phyloP scores from a whole-genome alignment of 2,329 filamentous ascomycete species.

The Davidsoniella australis region DNA sequence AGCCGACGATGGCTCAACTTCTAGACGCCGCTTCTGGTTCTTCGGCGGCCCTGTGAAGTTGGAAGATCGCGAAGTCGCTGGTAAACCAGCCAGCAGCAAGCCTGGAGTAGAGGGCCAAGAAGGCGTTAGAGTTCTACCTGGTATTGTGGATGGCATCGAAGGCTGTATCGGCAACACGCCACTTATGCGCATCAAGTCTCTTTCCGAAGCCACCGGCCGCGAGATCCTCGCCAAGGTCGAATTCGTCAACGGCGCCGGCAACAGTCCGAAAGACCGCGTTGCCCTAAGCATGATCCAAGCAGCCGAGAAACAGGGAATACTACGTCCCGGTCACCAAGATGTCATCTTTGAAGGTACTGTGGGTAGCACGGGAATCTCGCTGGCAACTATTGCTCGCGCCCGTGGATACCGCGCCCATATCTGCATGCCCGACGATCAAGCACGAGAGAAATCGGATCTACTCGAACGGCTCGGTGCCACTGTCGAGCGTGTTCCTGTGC shows the following conservation, averaged over 20 bases:
- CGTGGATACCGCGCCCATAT: conserved; percentile 86
- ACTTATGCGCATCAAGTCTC: conserved; percentile 65
- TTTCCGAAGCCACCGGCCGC: conserved; percentile 75
- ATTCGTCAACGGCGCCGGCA: conserved; percentile 87
- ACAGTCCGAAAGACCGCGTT: conserved; percentile 87
- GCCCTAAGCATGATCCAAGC: conserved; percentile 74
- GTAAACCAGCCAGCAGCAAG: conserved; percentile 12
- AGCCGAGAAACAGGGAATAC: conserved; percentile 60
- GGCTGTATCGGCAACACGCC: conserved; percentile 89
- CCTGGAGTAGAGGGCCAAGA: conserved; percentile 18
- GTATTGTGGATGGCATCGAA: conserved; percentile 62
- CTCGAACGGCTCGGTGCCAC: conserved; percentile 76
- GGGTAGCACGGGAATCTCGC: conserved; percentile 86
- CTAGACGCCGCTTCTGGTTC: conserved; percentile 23
- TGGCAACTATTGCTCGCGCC: conserved; percentile 76
- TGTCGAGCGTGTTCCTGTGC: conserved; percentile 82
- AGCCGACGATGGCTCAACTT: conserved; percentile 8
- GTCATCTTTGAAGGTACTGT: conserved; percentile 97
- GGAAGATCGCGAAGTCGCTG: conserved; percentile 3
- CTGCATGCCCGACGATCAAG: conserved; percentile 91
- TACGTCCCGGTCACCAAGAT: conserved; percentile 69
- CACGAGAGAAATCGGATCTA: conserved; percentile 73
- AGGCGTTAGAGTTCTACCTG: conserved; percentile 12
- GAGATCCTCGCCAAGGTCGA: conserved; percentile 88
- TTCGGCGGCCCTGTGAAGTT: conserved; percentile 29